These are phyloP conservation scores for Mollisia scopiformis DNA, from an alignment of 2,329 filamentous ascomycete species.

Conservation along the genomic window DNA sequence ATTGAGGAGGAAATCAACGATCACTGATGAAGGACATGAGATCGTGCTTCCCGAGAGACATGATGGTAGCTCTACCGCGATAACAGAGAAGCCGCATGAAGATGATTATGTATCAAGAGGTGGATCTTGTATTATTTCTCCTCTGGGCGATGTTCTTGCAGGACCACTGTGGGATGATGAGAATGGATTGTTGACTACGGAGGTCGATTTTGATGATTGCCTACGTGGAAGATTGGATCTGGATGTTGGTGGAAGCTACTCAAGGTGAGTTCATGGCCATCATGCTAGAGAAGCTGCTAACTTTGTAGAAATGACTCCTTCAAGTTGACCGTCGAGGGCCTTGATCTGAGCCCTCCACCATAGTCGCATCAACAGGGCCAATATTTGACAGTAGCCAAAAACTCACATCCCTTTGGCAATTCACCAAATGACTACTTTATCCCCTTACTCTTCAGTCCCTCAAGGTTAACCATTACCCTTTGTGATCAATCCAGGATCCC, in stretches of 20 bases:
- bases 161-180: slow-evolving; percentile 84
- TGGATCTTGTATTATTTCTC: slow-evolving; percentile 81
- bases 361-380: slow-evolving; percentile 35
- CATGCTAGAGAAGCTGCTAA: slow-evolving; percentile 13
- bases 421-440: slow-evolving; percentile 13
- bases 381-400: slow-evolving; percentile 2
- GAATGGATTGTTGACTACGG: slow-evolving; percentile 66
- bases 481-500: slow-evolving; percentile 22
- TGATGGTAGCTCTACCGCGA: background rate
- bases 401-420: slow-evolving; percentile 20
- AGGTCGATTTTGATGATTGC: slow-evolving; percentile 89
- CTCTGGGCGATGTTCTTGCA: slow-evolving; percentile 76
- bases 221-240: slow-evolving; percentile 79
- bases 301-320: slow-evolving; percentile 59
- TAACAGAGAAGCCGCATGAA: slow-evolving; percentile 19
- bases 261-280: slow-evolving; percentile 55
- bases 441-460: background rate
- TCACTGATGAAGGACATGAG: slow-evolving; percentile 53
- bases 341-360: slow-evolving; percentile 60
- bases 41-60: slow-evolving; percentile 44
- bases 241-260: slow-evolving; percentile 85
- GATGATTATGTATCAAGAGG: slow-evolving; percentile 60
- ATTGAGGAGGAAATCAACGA: slow-evolving; percentile 18
- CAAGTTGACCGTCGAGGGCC: slow-evolving; percentile 59
- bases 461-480: slow-evolving; percentile 14